These are phyloP conservation scores for Rhodotorula sp. DNA, from an alignment of 1,284 basidiomycete species.

Conservation along the genomic window DNA sequence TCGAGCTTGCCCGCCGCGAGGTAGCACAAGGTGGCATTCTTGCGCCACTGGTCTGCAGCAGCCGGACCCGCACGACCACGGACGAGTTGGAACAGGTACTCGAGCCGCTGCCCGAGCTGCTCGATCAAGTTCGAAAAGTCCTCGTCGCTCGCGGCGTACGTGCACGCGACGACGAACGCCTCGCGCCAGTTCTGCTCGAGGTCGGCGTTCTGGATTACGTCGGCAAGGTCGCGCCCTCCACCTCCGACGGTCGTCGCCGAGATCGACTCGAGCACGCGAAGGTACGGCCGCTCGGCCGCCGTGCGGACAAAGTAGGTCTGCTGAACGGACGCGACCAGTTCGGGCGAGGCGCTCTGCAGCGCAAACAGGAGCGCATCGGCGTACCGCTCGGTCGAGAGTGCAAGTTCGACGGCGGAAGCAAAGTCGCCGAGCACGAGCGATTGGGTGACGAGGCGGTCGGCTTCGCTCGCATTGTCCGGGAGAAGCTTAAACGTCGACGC, in stretches of 20 bases:
- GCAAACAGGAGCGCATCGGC: slow-evolving; percentile 94
- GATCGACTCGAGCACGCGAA: slow-evolving; percentile 92
- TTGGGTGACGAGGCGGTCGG: slow-evolving; percentile 84
- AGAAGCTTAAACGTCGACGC: slow-evolving; percentile 86
- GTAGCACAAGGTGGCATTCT: slow-evolving; percentile 82
- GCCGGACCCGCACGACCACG: slow-evolving; percentile 43
- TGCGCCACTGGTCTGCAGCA: slow-evolving; percentile 63
- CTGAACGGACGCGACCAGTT: slow-evolving; percentile 85
- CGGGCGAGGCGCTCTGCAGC: slow-evolving; percentile 75
- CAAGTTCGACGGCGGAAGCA: slow-evolving; percentile 84
- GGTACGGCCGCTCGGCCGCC: slow-evolving; percentile 68
- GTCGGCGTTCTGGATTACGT: slow-evolving; percentile 95
- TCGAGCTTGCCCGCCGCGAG: slow-evolving; percentile 87
- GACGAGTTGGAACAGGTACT: slow-evolving; percentile 68
- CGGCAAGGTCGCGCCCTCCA: slow-evolving; percentile 56
- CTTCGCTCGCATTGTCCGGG: slow-evolving; percentile 68
- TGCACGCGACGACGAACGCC: slow-evolving; percentile 94
- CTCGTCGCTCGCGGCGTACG: slow-evolving; percentile 73
- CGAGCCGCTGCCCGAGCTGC: slow-evolving; percentile 85
- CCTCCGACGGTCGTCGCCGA: slow-evolving; percentile 69
- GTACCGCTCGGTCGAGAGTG: slow-evolving; percentile 82
- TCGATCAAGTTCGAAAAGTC: slow-evolving; percentile 82
- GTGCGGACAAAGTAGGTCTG: slow-evolving; percentile 90
- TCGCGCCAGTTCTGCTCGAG: slow-evolving; percentile 86
- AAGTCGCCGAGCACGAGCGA: slow-evolving; percentile 94